Conservation (phyloP, 805 yeast genomes). For the Teunomyces atbi region DNA sequence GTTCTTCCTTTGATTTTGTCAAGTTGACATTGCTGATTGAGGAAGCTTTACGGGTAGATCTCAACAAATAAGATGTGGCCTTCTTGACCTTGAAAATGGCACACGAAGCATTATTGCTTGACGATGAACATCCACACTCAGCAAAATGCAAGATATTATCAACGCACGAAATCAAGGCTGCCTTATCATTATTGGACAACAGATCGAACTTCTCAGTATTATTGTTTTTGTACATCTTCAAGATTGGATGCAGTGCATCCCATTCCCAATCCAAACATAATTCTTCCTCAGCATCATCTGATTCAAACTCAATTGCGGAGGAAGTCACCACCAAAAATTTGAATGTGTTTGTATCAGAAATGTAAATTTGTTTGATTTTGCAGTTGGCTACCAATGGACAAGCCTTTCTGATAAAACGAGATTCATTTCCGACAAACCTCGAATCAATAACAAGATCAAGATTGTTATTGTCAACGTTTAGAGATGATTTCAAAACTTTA, state of each 20-base stretch:
- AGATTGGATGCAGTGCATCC: slow-evolving; percentile 77
- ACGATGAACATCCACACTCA: slow-evolving; percentile 60
- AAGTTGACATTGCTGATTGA: slow-evolving; percentile 35
- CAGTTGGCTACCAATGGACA: slow-evolving; percentile 69
- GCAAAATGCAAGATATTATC: slow-evolving; percentile 60
- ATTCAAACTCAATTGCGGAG: slow-evolving; percentile 43
- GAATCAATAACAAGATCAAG: slow-evolving; percentile 73
- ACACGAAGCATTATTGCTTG: slow-evolving; percentile 48
- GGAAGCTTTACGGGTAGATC: slow-evolving; percentile 56
- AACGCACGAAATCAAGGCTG: slow-evolving; percentile 55
- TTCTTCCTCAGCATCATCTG: slow-evolving; percentile 57
- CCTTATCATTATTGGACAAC: slow-evolving; percentile 51
- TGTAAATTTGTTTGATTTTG: slow-evolving; percentile 49
- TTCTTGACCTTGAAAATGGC: slow-evolving; percentile 59
- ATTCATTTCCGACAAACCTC: slow-evolving; percentile 72
- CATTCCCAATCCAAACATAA: slow-evolving; percentile 85
- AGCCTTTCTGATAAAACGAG: slow-evolving; percentile 72
- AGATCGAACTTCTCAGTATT: slow-evolving; percentile 47
- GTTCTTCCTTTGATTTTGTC: slow-evolving; percentile 38
- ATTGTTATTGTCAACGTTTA: slow-evolving; percentile 25
- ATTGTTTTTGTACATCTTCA: slow-evolving; percentile 40
- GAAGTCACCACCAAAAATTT: slow-evolving; percentile 58
- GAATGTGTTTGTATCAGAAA: slow-evolving; percentile 38
- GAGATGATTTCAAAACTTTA: slow-evolving; percentile 27
- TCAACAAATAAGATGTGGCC: slow-evolving; percentile 55